A percentile compares a stretch with the other conserved stretches of the same genome.
Evolutionary conservation across 306 rosid genomes (phyloP).

Genomic region (Sphenostylis stenocarpa): DNA sequence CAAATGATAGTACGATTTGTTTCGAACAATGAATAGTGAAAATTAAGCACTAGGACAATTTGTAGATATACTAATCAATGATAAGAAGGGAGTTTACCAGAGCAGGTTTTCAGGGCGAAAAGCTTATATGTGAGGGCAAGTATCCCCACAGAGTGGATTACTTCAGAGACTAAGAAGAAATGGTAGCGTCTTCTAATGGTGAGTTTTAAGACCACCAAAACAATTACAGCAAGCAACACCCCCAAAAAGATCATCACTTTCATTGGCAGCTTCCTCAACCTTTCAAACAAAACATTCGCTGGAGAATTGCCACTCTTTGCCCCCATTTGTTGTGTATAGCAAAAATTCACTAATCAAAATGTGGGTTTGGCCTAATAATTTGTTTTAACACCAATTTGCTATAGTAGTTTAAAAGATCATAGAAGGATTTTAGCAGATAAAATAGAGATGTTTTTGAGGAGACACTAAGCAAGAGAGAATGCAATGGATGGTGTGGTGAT

Average conservation of each 20-base stretch:
- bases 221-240: constrained; percentile 34
- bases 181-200: constrained; percentile 27
- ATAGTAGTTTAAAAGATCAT: neutral
- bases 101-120: constrained; percentile 65
- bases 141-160: constrained; percentile 51
- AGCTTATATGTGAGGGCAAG: constrained; percentile 70
- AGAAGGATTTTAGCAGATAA: neutral
- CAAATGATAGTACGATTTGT: neutral
- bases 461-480: constrained; percentile 12
- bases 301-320: constrained; percentile 39
- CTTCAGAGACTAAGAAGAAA: constrained; percentile 56
- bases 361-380: neutral
- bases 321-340: constrained; percentile 38
- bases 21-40: neutral
- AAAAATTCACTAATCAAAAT: neutral
- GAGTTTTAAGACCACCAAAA: constrained; percentile 46
- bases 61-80: neutral
- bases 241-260: constrained; percentile 52
- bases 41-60: neutral
- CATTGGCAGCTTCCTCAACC: constrained; percentile 53
- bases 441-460: neutral
- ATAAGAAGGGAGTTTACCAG: constrained; percentile 48
- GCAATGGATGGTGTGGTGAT: neutral
- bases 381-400: neutral
- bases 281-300: constrained; percentile 37